A percentile compares a stretch with the other conserved stretches of the same genome.
Conservation (phyloP, 129 eudicot species). For the Saposhnikovia divaricata region DNA sequence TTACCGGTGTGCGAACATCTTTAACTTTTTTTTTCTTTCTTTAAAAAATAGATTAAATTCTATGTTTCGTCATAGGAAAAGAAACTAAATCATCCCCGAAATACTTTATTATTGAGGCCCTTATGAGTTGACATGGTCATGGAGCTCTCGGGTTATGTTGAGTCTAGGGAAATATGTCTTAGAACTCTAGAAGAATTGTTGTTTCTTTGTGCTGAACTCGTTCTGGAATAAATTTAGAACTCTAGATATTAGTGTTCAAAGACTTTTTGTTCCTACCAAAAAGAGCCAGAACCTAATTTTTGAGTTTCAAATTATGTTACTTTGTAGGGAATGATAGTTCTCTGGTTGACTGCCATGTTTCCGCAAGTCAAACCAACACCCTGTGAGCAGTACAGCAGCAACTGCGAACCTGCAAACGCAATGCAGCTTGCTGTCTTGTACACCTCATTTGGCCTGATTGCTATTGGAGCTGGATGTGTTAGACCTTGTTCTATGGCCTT, state of each 20-base stretch:
- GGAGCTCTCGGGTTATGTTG: background rate
- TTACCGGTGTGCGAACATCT: background rate
- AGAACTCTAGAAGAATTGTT: background rate
- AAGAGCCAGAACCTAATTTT: background rate
- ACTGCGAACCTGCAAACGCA: slow-evolving; percentile 31
- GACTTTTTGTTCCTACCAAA: background rate
- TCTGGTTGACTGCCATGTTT: slow-evolving; percentile 58
- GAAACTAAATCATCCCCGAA: background rate
- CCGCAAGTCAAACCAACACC: slow-evolving; percentile 52
- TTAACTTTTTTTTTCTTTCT: too few relatives aligned
- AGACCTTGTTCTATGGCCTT: slow-evolving; percentile 57
- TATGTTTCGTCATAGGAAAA: background rate
- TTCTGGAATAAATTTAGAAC: background rate
- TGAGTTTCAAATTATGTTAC: background rate
- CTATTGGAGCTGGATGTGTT: slow-evolving; percentile 53
- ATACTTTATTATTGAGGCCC: background rate
- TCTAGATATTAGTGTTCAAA: background rate
- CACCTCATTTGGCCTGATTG: slow-evolving; percentile 38
- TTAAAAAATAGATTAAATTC: too few relatives aligned
- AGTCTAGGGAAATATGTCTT: background rate
- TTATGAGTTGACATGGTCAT: background rate
- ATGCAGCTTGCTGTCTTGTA: slow-evolving; percentile 33
- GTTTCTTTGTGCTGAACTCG: background rate
- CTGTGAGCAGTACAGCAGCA: slow-evolving; percentile 17
- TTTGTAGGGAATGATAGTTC: slow-evolving; percentile 45